Conservation (phyloP, 2,329 filamentous ascomycete species). For the Ceratocystis colombiana region DNA sequence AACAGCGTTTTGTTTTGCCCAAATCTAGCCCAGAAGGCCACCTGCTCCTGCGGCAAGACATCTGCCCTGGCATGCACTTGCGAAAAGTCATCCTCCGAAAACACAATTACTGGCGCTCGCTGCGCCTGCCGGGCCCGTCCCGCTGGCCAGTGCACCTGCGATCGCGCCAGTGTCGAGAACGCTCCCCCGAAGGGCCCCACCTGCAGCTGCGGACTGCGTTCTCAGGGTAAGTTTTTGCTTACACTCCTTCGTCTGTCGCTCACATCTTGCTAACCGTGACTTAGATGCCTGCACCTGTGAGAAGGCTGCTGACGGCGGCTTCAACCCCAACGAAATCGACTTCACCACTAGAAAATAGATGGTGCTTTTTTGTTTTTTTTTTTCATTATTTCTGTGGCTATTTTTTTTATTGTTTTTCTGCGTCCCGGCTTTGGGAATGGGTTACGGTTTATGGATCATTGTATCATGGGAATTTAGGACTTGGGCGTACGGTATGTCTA, state of each 20-base stretch:
- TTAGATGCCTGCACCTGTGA: constrained; percentile 71
- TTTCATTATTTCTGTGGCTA: not conserved
- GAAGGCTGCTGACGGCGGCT: constrained; percentile 54
- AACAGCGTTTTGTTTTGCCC: constrained; percentile 20
- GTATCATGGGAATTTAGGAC: constrained; percentile 12
- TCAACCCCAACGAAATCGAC: constrained; percentile 67
- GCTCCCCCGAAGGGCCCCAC: constrained; percentile 46
- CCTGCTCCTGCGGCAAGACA: constrained; percentile 84
- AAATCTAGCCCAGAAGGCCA: constrained; percentile 49
- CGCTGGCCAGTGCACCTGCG: constrained; percentile 72
- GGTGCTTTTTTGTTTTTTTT: not conserved
- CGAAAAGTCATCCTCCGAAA: constrained; percentile 65
- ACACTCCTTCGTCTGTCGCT: not conserved
- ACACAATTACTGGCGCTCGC: constrained; percentile 58
- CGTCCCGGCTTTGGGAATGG: constrained; percentile 10
- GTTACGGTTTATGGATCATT: constrained; percentile 8
- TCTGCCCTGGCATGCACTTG: constrained; percentile 79
- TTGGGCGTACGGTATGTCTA: constrained; percentile 2
- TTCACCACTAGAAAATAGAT: constrained; percentile 61
- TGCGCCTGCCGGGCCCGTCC: constrained; percentile 78
- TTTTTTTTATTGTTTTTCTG: not conserved
- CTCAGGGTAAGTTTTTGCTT: constrained; percentile 46
- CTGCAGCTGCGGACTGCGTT: constrained; percentile 68
- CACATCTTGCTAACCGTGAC: constrained; percentile 22
- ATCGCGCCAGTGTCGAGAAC: constrained; percentile 62